Conservation (phyloP, 2,329 filamentous ascomycete species). For the Cladosporium colombiae region DNA sequence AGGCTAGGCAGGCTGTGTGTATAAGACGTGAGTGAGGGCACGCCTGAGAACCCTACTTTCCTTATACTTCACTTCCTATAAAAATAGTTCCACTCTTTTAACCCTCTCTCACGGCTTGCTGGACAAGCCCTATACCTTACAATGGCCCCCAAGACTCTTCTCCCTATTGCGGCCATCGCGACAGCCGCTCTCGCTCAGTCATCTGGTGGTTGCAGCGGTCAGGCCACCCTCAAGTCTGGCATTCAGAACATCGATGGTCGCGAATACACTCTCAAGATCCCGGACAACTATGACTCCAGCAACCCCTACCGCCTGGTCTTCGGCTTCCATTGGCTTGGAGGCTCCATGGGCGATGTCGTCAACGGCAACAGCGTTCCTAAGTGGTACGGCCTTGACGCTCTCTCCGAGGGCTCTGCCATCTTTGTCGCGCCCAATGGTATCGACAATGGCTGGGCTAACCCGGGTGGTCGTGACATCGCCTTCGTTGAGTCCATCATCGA, state of each 20-base stretch:
- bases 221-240: slow-evolving; percentile 8
- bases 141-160: slow-evolving; percentile 15
- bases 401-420: slow-evolving; percentile 17
- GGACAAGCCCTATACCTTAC: slow-evolving; percentile 8
- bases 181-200: slow-evolving; percentile 14
- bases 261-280: slow-evolving; percentile 19
- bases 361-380: slow-evolving; percentile 15
- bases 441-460: slow-evolving; percentile 16
- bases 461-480: slow-evolving; percentile 7
- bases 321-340: slow-evolving; percentile 18
- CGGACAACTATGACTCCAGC: slow-evolving; percentile 18
- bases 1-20: not conserved
- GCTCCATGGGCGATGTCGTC: slow-evolving; percentile 16
- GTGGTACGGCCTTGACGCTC: slow-evolving; percentile 17
- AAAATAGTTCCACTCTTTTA: not conserved
- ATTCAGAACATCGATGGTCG: slow-evolving; percentile 8
- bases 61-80: not conserved
- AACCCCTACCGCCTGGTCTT: slow-evolving; percentile 17
- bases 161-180: slow-evolving; percentile 11
- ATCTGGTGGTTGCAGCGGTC: slow-evolving; percentile 4
- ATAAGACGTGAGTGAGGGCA: slow-evolving; percentile 2
- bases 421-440: slow-evolving; percentile 17
- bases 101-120: slow-evolving; percentile 2
- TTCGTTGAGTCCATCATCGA: slow-evolving; percentile 19
- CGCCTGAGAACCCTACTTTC: slow-evolving; percentile 5